Percentiles rank a stretch among this genome's conserved stretches.
phyloP scores from a whole-genome alignment of 148 eudicot genomes.

The Arctostaphylos glauca region DNA sequence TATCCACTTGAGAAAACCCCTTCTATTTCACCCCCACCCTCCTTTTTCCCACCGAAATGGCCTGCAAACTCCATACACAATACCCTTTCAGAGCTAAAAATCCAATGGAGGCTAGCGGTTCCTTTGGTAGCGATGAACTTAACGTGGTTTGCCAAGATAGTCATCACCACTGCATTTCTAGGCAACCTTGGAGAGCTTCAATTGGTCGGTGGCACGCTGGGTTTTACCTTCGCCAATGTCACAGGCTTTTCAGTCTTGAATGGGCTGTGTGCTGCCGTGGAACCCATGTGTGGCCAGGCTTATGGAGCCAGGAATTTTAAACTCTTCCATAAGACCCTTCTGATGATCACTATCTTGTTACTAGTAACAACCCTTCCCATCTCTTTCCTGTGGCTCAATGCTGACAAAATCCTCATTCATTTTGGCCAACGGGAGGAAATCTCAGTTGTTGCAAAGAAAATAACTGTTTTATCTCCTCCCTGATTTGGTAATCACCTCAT shows the following conservation, averaged over 20 bases:
- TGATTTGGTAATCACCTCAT: slow-evolving; percentile 57
- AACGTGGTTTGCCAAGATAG: slow-evolving; percentile 70
- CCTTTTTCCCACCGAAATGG: slow-evolving; percentile 19
- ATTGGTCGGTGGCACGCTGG: slow-evolving; percentile 76
- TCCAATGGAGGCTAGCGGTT: slow-evolving; percentile 47
- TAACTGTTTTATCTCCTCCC: slow-evolving; percentile 69
- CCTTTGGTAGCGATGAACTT: slow-evolving; percentile 75
- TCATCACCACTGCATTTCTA: slow-evolving; percentile 72
- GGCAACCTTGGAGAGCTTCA: slow-evolving; percentile 76
- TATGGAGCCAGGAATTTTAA: slow-evolving; percentile 75
- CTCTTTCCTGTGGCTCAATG: slow-evolving; percentile 73
- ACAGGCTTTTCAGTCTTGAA: slow-evolving; percentile 74
- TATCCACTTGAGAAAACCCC: slow-evolving; percentile 13
- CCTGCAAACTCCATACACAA: slow-evolving; percentile 14
- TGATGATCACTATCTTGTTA: slow-evolving; percentile 59
- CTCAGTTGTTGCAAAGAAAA: slow-evolving; percentile 39
- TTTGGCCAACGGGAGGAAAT: slow-evolving; percentile 74
- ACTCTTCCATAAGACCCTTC: slow-evolving; percentile 71
- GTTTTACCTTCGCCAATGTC: slow-evolving; percentile 79
- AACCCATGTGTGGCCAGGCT: slow-evolving; percentile 90
- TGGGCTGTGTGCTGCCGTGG: slow-evolving; percentile 82
- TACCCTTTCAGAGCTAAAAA: slow-evolving; percentile 47
- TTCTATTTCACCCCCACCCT: neutral
- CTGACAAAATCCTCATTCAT: slow-evolving; percentile 48
- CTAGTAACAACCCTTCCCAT: slow-evolving; percentile 55